These are phyloP conservation scores for Candida schatavii DNA, from an alignment of 805 yeast genomes.

Conservation along the genomic window DNA sequence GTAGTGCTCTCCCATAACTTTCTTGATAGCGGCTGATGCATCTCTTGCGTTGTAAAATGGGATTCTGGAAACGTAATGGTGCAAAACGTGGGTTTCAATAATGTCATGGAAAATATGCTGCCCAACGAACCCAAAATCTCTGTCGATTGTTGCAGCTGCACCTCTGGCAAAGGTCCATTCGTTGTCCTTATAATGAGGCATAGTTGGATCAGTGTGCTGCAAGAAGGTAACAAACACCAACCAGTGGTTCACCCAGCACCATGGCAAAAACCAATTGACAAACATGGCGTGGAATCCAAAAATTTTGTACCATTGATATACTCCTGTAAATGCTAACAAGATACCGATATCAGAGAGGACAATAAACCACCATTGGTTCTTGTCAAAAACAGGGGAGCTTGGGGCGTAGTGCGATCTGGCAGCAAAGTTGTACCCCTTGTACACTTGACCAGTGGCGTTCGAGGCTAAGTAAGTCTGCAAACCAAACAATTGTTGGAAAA, in stretches of 20 bases:
- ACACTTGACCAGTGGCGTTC: conserved; percentile 55
- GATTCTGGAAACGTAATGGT: conserved; percentile 53
- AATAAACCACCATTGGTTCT: conserved; percentile 53
- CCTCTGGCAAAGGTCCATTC: conserved; percentile 67
- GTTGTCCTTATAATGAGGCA: conserved; percentile 55
- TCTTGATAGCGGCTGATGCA: conserved; percentile 49
- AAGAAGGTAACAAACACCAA: conserved; percentile 59
- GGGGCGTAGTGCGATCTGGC: conserved; percentile 56
- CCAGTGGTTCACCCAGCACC: conserved; percentile 63
- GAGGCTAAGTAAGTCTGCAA: conserved; percentile 47
- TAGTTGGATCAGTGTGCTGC: conserved; percentile 58
- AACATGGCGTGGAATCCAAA: conserved; percentile 50
- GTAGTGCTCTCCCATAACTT: conserved; percentile 54
- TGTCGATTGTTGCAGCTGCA: conserved; percentile 64
- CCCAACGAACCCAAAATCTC: conserved; percentile 60
- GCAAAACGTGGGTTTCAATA: conserved; percentile 57
- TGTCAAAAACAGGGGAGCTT: conserved; percentile 51
- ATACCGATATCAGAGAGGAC: conserved; percentile 57
- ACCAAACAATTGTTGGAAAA: conserved; percentile 59
- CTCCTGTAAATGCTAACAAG: conserved; percentile 38
- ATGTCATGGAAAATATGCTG: conserved; percentile 56
- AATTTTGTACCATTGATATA: conserved; percentile 50
- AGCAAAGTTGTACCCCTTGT: conserved; percentile 38
- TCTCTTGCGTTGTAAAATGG: conserved; percentile 57
- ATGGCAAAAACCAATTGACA: conserved; percentile 58